Evolutionary conservation across 164 flowering plant genomes (phyloP).

Genomic region (Piper longum): DNA sequence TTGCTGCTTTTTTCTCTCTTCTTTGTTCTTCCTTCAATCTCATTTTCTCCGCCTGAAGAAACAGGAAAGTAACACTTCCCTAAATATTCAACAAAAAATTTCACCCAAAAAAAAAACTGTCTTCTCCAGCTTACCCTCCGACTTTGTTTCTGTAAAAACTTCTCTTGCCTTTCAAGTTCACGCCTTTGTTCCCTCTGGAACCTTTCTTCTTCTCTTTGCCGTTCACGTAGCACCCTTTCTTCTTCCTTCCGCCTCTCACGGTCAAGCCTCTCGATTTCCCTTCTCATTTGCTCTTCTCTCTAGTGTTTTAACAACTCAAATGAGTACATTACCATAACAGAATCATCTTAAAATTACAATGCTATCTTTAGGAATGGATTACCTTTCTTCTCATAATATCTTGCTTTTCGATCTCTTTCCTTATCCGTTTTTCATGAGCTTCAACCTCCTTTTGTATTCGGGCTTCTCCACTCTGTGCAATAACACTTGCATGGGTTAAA

Average conservation of each 20-base stretch:
- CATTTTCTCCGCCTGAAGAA: conserved; percentile 68
- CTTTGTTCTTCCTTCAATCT: conserved; percentile 79
- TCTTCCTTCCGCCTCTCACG: conserved; percentile 90
- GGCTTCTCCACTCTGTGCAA: conserved; percentile 66
- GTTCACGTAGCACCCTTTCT: conserved; percentile 80
- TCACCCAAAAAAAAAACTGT: too few relatives aligned
- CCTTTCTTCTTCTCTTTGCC: conserved; percentile 77
- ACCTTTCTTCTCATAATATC: conserved; percentile 82
- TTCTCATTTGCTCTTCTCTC: conserved; percentile 86
- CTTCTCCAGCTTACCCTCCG: conserved; percentile 37
- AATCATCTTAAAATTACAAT: not conserved
- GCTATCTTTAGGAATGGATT: not conserved
- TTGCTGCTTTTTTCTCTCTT: conserved; percentile 70
- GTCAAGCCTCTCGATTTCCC: conserved; percentile 86
- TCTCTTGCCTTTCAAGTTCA: conserved; percentile 78
- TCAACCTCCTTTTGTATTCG: conserved; percentile 76
- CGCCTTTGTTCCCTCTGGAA: conserved; percentile 74
- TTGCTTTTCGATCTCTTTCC: conserved; percentile 86
- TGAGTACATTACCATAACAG: conserved; percentile 2
- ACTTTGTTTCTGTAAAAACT: conserved; percentile 61
- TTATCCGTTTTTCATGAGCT: conserved; percentile 75
- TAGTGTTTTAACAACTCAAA: conserved; percentile 6
- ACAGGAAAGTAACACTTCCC: not conserved
- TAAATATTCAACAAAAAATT: not conserved
- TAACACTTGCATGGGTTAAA: not conserved